Percentiles rank a stretch among this genome's conserved stretches.
Evolutionary conservation across 176 grass and related monocot species (phyloP).

Genomic region (Canna indica): DNA sequence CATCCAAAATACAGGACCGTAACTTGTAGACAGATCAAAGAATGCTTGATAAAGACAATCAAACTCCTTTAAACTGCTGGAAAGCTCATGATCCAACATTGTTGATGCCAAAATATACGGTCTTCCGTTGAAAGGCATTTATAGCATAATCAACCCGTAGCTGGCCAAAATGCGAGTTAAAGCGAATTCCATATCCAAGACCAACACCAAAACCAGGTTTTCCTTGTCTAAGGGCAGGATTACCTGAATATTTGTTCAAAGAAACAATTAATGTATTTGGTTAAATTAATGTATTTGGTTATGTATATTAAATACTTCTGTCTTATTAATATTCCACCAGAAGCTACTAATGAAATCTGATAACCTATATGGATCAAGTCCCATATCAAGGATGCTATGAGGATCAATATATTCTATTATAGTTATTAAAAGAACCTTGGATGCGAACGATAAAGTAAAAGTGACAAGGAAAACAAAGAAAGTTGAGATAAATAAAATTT

Average conservation of each 20-base stretch:
- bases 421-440: neutral
- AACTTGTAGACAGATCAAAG: neutral
- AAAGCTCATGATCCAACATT: constrained; percentile 35
- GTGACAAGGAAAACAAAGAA: neutral
- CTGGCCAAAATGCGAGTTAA: constrained; percentile 76
- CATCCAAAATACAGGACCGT: neutral
- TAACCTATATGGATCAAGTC: neutral
- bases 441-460: neutral
- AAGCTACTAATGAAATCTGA: neutral
- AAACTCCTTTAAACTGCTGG: neutral
- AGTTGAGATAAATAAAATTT: too few relatives aligned
- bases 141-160: constrained; percentile 63
- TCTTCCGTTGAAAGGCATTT: constrained; percentile 80
- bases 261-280: neutral
- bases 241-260: constrained; percentile 37
- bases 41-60: neutral
- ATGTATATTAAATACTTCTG: too few relatives aligned
- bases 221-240: constrained; percentile 69
- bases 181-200: constrained; percentile 71
- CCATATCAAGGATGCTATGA: neutral
- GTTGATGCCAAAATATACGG: constrained; percentile 82
- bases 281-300: neutral
- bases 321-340: neutral
- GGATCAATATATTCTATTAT: neutral
- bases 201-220: constrained; percentile 86